Evolutionary conservation across 1,284 basidiomycete genomes (phyloP).

Genomic region (Takashimella koratensis): DNA sequence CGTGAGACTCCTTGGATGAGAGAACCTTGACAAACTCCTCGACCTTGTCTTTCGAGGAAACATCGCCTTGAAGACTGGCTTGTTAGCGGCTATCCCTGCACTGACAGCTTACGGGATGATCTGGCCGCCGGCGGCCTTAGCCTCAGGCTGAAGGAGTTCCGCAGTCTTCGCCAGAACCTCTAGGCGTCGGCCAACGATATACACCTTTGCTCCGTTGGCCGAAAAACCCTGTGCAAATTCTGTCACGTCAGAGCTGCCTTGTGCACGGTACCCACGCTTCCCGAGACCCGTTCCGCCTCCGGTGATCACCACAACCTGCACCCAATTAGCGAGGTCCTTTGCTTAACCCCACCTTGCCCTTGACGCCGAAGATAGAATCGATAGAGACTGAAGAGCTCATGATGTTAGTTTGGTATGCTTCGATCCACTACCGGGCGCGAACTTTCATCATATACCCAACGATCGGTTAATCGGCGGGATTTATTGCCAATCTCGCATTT

Average conservation of each 20-base stretch:
- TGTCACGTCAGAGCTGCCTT: no score
- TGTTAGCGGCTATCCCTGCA: no score
- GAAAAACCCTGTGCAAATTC: slow-evolving; percentile 41
- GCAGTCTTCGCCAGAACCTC: slow-evolving; percentile 38
- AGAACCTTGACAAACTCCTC: slow-evolving; percentile 35
- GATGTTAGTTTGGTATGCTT: no score
- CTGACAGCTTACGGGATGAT: no score
- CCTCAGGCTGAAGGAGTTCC: no score
- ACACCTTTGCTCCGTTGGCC: slow-evolving; percentile 47
- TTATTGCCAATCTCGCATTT: no score
- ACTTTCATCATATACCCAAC: no score
- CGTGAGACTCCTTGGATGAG: slow-evolving; percentile 23
- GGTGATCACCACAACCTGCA: slow-evolving; percentile 20
- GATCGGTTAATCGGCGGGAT: no score
- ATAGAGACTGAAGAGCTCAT: no score
- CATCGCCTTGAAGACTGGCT: slow-evolving; percentile 45
- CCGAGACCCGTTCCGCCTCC: slow-evolving; percentile 40
- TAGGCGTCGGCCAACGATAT: slow-evolving; percentile 44
- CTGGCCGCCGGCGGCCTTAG: no score
- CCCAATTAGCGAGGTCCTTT: not conserved
- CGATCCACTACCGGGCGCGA: no score
- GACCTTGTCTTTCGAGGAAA: slow-evolving; percentile 39
- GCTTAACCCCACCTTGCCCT: slow-evolving; percentile 27
- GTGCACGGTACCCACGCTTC: slow-evolving; percentile 22
- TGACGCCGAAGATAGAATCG: slow-evolving; percentile 29